A percentile compares a stretch with the other conserved stretches of the same genome.
Conservation (phyloP, 495 filamentous ascomycete genomes). For the Aspergillus kassunensis region DNA sequence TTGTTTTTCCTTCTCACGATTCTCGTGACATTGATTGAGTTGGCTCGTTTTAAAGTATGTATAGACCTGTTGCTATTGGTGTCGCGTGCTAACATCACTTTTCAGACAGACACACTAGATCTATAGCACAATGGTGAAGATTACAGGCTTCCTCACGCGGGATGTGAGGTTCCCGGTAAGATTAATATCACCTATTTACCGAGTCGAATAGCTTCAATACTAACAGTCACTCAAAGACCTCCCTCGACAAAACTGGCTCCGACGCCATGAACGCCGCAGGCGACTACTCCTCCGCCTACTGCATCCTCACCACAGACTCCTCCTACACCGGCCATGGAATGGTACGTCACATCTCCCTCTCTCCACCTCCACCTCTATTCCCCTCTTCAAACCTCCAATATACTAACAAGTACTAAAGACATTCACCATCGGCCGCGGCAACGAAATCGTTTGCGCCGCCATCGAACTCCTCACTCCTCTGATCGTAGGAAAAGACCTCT, state of each 20-base stretch:
- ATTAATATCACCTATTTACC: too few species aligned
- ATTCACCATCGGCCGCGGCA: constrained; percentile 94
- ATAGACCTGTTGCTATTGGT: too few species aligned
- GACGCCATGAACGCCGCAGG: constrained; percentile 97
- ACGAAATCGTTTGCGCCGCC: constrained; percentile 86
- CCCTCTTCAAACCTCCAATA: constrained; percentile 2
- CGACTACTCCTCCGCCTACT: constrained; percentile 91
- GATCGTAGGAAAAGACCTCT: constrained; percentile 67
- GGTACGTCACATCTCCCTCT: constrained; percentile 45
- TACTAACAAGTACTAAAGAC: constrained; percentile 49
- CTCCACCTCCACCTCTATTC: not conserved
- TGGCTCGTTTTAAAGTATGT: too few species aligned
- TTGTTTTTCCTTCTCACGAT: too few species aligned
- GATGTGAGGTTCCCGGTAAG: constrained; percentile 86
- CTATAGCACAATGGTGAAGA: constrained; percentile 59
- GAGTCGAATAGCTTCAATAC: too few species aligned
- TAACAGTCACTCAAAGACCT: constrained; percentile 52
- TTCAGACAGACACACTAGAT: not conserved
- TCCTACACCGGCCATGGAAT: constrained; percentile 77
- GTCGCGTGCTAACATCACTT: not conserved
- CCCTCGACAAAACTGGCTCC: constrained; percentile 89
- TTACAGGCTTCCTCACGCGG: constrained; percentile 72
- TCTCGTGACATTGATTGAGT: too few species aligned
- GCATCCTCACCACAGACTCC: constrained; percentile 80
- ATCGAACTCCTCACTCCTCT: constrained; percentile 74